Conservation (phyloP, 768 basidiomycete genomes). For the Mycena floridula region DNA sequence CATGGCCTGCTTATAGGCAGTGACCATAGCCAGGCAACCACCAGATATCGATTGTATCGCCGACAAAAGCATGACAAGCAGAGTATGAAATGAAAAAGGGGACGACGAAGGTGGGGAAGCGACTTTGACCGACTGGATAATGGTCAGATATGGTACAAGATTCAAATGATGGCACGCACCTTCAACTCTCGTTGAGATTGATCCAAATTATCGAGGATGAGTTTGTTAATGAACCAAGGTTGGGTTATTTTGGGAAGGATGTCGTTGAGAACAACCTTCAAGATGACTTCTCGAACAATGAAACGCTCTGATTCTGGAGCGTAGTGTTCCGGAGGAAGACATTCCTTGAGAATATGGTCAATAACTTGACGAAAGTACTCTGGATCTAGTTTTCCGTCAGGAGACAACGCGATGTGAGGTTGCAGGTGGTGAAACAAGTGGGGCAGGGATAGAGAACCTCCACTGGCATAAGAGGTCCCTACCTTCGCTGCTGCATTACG, state of each 20-base stretch:
- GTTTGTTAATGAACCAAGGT: conserved; percentile 85
- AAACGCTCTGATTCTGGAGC: conserved; percentile 72
- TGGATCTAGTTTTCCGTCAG: conserved; percentile 60
- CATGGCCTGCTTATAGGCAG: conserved; percentile 59
- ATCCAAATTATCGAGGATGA: conserved; percentile 62
- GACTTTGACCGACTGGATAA: conserved; percentile 11
- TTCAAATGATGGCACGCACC: conserved; percentile 13
- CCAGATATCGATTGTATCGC: conserved; percentile 69
- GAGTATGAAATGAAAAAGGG: conserved; percentile 34
- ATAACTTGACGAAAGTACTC: conserved; percentile 77
- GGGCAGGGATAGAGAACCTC: conserved; percentile 55
- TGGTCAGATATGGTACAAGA: conserved; percentile 1
- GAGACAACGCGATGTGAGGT: conserved; percentile 73
- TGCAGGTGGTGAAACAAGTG: conserved; percentile 77
- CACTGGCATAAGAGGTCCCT: conserved; percentile 63
- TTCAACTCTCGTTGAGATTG: conserved; percentile 24
- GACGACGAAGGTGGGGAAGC: conserved; percentile 19
- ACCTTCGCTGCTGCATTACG: conserved; percentile 59
- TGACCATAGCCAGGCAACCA: conserved; percentile 58
- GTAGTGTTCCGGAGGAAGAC: conserved; percentile 76
- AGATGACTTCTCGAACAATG: conserved; percentile 78
- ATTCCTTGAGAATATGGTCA: conserved; percentile 67
- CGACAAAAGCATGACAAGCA: conserved; percentile 69
- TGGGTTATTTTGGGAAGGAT: conserved; percentile 67
- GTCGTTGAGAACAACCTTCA: conserved; percentile 69